Conservation (phyloP, 1,139 yeast species). For the Kurtzmaniella quercitrusa region DNA sequence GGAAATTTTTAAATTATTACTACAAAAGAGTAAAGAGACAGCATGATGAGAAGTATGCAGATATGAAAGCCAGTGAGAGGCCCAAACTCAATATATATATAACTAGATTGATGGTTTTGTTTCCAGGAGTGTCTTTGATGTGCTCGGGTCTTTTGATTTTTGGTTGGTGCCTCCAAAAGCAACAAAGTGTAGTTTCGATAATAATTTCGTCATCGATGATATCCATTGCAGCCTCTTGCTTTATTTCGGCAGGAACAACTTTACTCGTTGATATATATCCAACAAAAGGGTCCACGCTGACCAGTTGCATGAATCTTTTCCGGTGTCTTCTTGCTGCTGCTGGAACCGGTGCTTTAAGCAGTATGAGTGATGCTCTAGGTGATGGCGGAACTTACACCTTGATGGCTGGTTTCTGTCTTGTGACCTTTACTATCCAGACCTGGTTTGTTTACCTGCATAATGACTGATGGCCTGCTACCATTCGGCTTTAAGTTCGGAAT, state of each 20-base stretch:
- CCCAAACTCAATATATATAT: constrained; percentile 25
- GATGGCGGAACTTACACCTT: constrained; percentile 21
- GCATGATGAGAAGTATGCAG: constrained; percentile 16
- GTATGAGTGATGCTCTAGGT: constrained; percentile 17
- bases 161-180: constrained; percentile 37
- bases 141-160: constrained; percentile 26
- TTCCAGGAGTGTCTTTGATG: constrained; percentile 21
- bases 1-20: constrained; percentile 24
- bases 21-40: constrained; percentile 17
- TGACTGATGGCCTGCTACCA: background rate
- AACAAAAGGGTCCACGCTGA: constrained; percentile 23
- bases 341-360: constrained; percentile 18
- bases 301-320: constrained; percentile 20
- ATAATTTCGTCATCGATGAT: constrained; percentile 14
- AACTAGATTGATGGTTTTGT: constrained; percentile 24
- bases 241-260: constrained; percentile 22
- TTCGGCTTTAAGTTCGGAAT: background rate
- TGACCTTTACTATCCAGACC: background rate
- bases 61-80: constrained; percentile 11
- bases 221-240: constrained; percentile 24
- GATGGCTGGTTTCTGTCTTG: constrained; percentile 16
- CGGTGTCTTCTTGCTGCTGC: constrained; percentile 19
- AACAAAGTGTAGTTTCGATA: constrained; percentile 22
- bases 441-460: constrained; percentile 1
- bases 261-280: constrained; percentile 29